Percentiles rank a stretch among this genome's conserved stretches.
Conservation (phyloP, 768 basidiomycete genomes). For the Rhodosporidiobolus sp. region DNA sequence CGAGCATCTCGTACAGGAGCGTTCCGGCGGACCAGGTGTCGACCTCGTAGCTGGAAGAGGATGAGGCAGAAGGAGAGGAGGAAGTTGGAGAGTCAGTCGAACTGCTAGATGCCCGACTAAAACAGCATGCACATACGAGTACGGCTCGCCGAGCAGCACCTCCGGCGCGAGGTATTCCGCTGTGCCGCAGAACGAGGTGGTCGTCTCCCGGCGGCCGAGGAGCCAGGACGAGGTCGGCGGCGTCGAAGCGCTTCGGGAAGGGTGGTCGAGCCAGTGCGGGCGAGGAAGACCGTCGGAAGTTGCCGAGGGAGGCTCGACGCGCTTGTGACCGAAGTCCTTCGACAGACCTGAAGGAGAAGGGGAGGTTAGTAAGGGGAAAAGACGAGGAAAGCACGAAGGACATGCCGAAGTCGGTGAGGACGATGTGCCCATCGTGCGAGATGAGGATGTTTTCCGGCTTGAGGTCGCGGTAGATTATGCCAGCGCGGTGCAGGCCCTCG, state of each 20-base stretch:
- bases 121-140: too few relatives aligned
- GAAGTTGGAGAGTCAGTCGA: neutral
- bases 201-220: conserved; percentile 56
- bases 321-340: conserved; percentile 72
- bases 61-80: neutral
- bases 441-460: conserved; percentile 66
- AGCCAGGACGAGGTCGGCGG: conserved; percentile 4
- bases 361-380: neutral
- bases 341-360: conserved; percentile 54
- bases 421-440: conserved; percentile 88
- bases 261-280: conserved; percentile 28
- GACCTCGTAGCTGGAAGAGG: conserved; percentile 68
- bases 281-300: conserved; percentile 7
- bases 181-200: conserved; percentile 86
- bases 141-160: conserved; percentile 83
- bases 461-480: conserved; percentile 79
- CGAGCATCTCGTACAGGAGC: conserved; percentile 96
- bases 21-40: conserved; percentile 99
- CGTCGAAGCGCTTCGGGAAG: conserved; percentile 8
- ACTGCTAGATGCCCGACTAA: too few relatives aligned
- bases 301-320: conserved; percentile 5
- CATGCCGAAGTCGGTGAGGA: conserved; percentile 88
- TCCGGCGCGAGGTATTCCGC: conserved; percentile 96
- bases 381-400: conserved; percentile 2
- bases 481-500: conserved; percentile 86